A percentile compares a stretch with the other conserved stretches of the same genome.
Conservation (phyloP, 176 grass and related monocot genomes). For the Oryza nivara region DNA sequence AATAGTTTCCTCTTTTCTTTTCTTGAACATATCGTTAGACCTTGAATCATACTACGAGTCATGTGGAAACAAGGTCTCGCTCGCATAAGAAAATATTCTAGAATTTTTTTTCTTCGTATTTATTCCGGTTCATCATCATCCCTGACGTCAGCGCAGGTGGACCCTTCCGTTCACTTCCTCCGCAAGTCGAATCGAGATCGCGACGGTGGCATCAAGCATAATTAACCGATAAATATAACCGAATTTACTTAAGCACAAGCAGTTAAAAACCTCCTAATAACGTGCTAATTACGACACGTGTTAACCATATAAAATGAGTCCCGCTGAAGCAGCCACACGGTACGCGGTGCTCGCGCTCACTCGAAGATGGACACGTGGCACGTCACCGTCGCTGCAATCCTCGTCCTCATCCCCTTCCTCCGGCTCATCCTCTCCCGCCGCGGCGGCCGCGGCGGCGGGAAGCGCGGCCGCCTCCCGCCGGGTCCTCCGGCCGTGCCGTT, state of each 20-base stretch:
- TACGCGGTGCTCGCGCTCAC: too few relatives aligned
- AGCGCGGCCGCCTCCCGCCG: constrained; percentile 36
- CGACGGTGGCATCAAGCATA: not conserved
- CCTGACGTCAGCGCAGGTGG: not conserved
- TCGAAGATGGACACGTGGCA: constrained; percentile 19
- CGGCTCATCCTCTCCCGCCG: too few relatives aligned
- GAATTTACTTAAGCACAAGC: not conserved
- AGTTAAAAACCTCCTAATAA: too few relatives aligned
- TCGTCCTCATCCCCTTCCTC: constrained; percentile 27
- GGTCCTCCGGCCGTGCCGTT: constrained; percentile 51
- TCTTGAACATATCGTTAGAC: too few relatives aligned
- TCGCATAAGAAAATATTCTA: too few relatives aligned
- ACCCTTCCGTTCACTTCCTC: not conserved
- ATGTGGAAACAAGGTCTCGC: too few relatives aligned
- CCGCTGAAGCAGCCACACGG: too few relatives aligned
- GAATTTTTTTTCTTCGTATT: too few relatives aligned
- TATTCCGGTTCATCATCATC: not conserved
- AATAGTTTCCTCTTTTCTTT: too few relatives aligned
- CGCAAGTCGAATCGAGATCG: not conserved
- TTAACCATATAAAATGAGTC: too few relatives aligned
- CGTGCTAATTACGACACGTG: too few relatives aligned
- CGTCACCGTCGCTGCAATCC: constrained; percentile 11
- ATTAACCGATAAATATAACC: not conserved
- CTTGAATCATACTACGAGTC: too few relatives aligned
- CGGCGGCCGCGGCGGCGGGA: not conserved